Evolutionary conservation across 1,284 basidiomycete genomes (phyloP), one percentile per base, ranked within the genome.

Genomic region (Rhodotorula sp.): DNA sequence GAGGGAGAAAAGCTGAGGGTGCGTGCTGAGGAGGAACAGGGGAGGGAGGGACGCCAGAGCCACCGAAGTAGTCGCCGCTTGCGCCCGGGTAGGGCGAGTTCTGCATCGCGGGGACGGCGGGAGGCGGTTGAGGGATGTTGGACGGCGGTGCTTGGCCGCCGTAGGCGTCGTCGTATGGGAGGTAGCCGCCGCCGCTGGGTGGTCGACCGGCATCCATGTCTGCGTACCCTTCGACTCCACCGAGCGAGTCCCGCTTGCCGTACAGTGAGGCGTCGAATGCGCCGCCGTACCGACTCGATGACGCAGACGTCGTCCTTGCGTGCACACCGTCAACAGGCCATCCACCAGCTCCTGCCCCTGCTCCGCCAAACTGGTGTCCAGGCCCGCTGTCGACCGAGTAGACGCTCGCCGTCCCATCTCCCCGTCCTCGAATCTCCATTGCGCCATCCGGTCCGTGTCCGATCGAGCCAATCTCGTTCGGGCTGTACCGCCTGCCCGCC

Each of bases 331-430:
- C 31, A 34, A 28, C 20, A 22, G 31, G 57, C 61, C 60, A 31
- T 40, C 61, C 37, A 40, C 28, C 37, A 55, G 28, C 4, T 59
- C 65, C 34, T 50, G 52, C 24, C 9, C 37, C 26, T 30, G 52
- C 15, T 15, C 40, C 63, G 31, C 30, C 47, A 13, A 26, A n/a
- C 31, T 37, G 54, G 24, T n/a, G n/a, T 13, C 31, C 37, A 28
- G n/a, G 56, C 20, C 18, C 59, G 56, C 62, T 64, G 2, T 72
- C 73, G 66, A 72, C 20, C 48, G 70, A 72, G 63, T 75, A 75
- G 13, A 75, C 73, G 58, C 71, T 73, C 57, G 68, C 66, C 48
- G 72, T 72, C 26, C 31, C 30, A 13, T 59, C 53, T 16, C 66
- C 63, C 6, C 53, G 37, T 22, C 70, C 64, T 11, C 69, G 44